A percentile compares a stretch with the other conserved stretches of the same genome.
Conservation (phyloP, 2,329 filamentous ascomycete species). For the Rhynchosporium secalis region DNA sequence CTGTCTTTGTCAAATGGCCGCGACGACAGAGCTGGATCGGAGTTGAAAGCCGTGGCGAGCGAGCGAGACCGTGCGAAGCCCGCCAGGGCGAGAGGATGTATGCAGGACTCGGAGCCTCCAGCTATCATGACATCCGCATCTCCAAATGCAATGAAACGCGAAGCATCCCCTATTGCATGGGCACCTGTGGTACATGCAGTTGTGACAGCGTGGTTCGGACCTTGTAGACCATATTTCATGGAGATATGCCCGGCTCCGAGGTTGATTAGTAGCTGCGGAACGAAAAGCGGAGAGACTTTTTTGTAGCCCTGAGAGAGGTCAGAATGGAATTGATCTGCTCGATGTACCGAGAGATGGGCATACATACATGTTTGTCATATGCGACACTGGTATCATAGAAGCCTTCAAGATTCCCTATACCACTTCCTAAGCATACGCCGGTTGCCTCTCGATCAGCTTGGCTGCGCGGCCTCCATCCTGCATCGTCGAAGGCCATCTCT, state of each 20-base stretch:
- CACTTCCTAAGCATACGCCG: constrained; percentile 90
- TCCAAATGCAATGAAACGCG: constrained; percentile 86
- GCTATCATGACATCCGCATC: constrained; percentile 95
- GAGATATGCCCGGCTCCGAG: constrained; percentile 92
- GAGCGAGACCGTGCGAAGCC: constrained; percentile 89
- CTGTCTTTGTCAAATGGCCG: constrained; percentile 82
- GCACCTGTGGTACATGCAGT: constrained; percentile 96
- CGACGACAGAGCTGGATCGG: constrained; percentile 68
- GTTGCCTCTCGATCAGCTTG: constrained; percentile 70
- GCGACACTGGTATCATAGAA: constrained; percentile 80
- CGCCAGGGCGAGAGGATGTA: constrained; percentile 89
- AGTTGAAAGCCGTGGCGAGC: constrained; percentile 78
- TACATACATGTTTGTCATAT: constrained; percentile 69
- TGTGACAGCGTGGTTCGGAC: constrained; percentile 88
- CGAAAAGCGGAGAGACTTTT: constrained; percentile 90
- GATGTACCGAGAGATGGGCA: constrained; percentile 20
- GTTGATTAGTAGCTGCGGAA: constrained; percentile 91
- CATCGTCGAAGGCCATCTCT: constrained; percentile 81
- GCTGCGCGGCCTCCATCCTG: constrained; percentile 60
- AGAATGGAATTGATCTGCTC: constrained; percentile 23
- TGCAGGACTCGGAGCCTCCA: constrained; percentile 93
- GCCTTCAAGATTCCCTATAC: constrained; percentile 91
- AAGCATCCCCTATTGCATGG: constrained; percentile 90
- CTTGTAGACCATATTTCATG: constrained; percentile 86
- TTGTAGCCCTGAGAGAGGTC: constrained; percentile 69